phyloP scores from a whole-genome alignment of 495 filamentous ascomycete species.

The Neurospora hispaniola region DNA sequence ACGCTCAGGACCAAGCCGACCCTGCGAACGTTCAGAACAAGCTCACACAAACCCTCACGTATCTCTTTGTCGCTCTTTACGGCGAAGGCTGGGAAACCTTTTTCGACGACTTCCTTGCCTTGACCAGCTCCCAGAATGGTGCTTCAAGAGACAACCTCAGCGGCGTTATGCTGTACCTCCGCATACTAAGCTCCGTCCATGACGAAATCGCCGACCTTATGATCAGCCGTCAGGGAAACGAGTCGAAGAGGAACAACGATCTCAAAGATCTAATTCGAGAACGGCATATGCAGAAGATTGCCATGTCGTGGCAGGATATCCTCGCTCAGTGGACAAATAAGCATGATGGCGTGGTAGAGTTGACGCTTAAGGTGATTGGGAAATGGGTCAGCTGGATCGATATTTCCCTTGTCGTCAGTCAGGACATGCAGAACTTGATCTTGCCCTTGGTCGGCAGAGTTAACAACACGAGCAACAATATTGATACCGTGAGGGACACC shows the following conservation, averaged over 20 bases:
- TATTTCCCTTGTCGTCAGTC: slow-evolving; percentile 83
- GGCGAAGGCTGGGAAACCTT: slow-evolving; percentile 74
- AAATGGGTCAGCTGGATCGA: slow-evolving; percentile 99
- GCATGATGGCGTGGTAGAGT: slow-evolving; percentile 66
- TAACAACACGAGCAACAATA: slow-evolving; percentile 34
- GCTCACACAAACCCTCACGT: slow-evolving; percentile 87
- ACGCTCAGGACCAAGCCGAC: slow-evolving; percentile 47
- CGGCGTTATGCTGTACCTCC: slow-evolving; percentile 79
- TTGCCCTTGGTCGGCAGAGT: slow-evolving; percentile 66
- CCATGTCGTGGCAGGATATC: slow-evolving; percentile 83
- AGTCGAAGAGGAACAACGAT: slow-evolving; percentile 67
- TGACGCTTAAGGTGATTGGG: slow-evolving; percentile 77
- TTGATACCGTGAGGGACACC: slow-evolving; percentile 66
- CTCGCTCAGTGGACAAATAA: slow-evolving; percentile 66
- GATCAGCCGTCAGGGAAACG: slow-evolving; percentile 59
- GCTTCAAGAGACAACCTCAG: slow-evolving; percentile 52
- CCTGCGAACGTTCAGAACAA: slow-evolving; percentile 83
- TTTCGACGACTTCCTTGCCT: slow-evolving; percentile 70
- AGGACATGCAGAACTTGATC: slow-evolving; percentile 70
- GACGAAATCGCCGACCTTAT: slow-evolving; percentile 94
- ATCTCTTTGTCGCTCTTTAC: slow-evolving; percentile 80
- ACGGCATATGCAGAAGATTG: slow-evolving; percentile 77
- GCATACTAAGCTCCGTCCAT: slow-evolving; percentile 77
- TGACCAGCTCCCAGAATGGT: slow-evolving; percentile 49
- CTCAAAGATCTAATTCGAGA: slow-evolving; percentile 82